Evolutionary conservation across 257 asterid genomes (phyloP), one percentile per base, ranked within the genome.

Genomic region (Rehmannia glutinosa): DNA sequence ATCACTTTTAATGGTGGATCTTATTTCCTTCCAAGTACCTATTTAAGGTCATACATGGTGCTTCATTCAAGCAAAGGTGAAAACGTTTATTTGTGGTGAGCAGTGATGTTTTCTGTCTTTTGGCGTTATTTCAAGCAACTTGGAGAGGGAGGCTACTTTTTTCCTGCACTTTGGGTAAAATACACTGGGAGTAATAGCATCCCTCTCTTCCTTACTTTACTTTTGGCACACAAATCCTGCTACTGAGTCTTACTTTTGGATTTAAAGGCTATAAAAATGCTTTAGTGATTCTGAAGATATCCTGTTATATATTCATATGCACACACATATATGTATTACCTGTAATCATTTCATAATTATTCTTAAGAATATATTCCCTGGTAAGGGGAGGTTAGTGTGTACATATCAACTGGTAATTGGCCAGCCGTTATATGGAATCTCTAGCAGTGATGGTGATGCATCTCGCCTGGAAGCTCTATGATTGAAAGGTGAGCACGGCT

Each of bases 401-500:
- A 68, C 71, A 54, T 78, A 60, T 83, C 79, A 66, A 82, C 75
- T 82, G 90, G 86, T 89, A 81, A 77, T 73, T 78, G 82, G 83
- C 87, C 91, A 15, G 62, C 82, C 62, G 74, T 75, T 80, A 73
- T 82, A 80, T 74, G 78, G 87, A 83, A 79, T 78, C 86, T 76
- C 86, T 83, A 76, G 93, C 87, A 75, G 85, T 89, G 91, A 81
- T 75, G 91, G 87, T 84, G 96, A 85, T 77, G 86, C 90, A 60
- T 87, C 90, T 85, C 71, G 83, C 86, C 70, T 87, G 85, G 91
- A 80, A 84, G 96, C 94, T 81, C 86, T 86, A 28, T 83, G 65
- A 62, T 75, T 83, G 75, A 92, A 89, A 92, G 97, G 98, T 90
- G 97, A 87, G 98, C 98, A 92, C 97, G 97, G 96, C 96, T 90